These are phyloP conservation scores for Desmodesmus armatus DNA, from an alignment of 139 green algal species.

Conservation along the genomic window DNA sequence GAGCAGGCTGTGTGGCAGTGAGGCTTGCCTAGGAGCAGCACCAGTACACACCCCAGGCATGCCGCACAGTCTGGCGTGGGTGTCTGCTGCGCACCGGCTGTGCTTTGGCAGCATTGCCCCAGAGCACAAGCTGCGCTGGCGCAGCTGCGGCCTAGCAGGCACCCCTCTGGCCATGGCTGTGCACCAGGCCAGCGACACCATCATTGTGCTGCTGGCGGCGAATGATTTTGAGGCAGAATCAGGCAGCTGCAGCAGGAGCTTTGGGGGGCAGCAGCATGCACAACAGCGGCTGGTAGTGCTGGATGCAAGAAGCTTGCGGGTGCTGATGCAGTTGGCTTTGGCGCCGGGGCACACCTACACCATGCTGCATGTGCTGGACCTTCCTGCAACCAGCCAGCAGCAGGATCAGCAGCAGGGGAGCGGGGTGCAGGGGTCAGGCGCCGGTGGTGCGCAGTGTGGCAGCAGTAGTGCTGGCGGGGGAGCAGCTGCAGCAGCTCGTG, in stretches of 20 bases:
- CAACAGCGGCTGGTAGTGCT: conserved; percentile 30
- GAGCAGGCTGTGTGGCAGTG: conserved; percentile 28
- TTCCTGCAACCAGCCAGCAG: conserved; percentile 25
- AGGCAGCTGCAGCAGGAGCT: neutral
- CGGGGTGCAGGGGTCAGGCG: neutral
- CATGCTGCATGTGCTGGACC: conserved; percentile 21
- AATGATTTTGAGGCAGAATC: neutral
- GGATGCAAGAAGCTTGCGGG: conserved; percentile 7
- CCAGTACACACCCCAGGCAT: conserved; percentile 2
- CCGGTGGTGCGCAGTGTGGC: neutral
- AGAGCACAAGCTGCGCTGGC: conserved; percentile 32
- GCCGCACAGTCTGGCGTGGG: conserved; percentile 35
- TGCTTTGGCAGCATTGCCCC: conserved; percentile 28
- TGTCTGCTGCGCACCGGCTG: conserved; percentile 20
- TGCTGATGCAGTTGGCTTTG: conserved; percentile 5
- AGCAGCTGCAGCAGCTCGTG: neutral
- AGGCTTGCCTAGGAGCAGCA: neutral
- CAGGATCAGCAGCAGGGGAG: conserved; percentile 18
- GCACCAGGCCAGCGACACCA: conserved; percentile 8
- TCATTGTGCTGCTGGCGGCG: conserved; percentile 19
- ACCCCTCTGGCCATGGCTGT: conserved; percentile 18
- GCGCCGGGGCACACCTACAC: conserved; percentile 15
- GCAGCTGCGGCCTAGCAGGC: neutral
- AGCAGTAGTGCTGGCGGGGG: too few species aligned
- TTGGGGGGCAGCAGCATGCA: neutral